phyloP scores from a whole-genome alignment of 257 asterid genomes.

The Nemophila menziesii region DNA sequence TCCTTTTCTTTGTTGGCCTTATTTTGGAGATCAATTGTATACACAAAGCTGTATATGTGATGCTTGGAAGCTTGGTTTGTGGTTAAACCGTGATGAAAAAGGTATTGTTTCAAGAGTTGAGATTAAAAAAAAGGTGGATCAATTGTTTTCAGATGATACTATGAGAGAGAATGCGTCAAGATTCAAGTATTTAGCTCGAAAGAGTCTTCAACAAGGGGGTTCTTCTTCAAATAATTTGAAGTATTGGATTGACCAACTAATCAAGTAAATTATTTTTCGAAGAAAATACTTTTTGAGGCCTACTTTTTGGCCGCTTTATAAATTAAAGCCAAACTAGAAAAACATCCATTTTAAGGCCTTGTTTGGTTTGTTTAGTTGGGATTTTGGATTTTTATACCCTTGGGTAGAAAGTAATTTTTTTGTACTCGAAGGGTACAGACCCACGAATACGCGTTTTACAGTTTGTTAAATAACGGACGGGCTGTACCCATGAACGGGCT shows the following conservation, averaged over 20 bases:
- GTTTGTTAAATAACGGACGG: no score
- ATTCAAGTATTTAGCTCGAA: slow-evolving; percentile 25
- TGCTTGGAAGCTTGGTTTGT: slow-evolving; percentile 35
- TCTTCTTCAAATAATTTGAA: slow-evolving; percentile 20
- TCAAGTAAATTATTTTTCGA: no score
- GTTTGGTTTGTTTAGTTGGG: no score
- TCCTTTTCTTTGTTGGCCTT: slow-evolving; percentile 56
- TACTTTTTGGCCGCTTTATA: no score
- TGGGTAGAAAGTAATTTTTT: no score
- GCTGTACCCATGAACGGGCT: no score
- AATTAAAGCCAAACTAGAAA: no score
- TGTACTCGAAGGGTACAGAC: no score
- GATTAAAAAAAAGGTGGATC: slow-evolving; percentile 26
- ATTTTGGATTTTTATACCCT: no score
- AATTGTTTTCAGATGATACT: slow-evolving; percentile 16
- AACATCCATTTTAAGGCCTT: no score
- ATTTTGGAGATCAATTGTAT: slow-evolving; percentile 52
- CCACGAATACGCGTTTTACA: no score
- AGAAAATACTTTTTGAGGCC: no score
- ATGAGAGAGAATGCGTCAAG: slow-evolving; percentile 26
- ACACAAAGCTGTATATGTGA: slow-evolving; percentile 29
- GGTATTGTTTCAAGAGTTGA: slow-evolving; percentile 37
- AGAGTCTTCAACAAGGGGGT: slow-evolving; percentile 28
- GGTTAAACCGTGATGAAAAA: slow-evolving; percentile 17
- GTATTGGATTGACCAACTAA: slow-evolving; percentile 7